Evolutionary conservation across 768 basidiomycete species (phyloP).

Genomic region (Trametes meyenii): DNA sequence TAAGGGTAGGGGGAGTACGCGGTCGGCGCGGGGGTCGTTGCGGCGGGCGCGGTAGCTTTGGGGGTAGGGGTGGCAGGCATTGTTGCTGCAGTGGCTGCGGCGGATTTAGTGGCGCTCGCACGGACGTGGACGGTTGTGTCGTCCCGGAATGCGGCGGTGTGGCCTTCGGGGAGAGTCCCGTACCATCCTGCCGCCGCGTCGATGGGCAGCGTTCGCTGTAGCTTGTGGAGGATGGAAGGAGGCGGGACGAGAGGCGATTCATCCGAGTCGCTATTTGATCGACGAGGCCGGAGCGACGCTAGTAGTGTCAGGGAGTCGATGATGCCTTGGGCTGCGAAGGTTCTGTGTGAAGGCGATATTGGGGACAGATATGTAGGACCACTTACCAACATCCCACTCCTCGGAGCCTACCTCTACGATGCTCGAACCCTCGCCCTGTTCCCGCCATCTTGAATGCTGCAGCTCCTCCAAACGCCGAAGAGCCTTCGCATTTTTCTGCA

Average conservation of each 20-base stretch:
- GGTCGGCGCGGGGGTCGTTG: slow-evolving; percentile 31
- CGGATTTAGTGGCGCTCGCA: slow-evolving; percentile 30
- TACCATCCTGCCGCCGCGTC: slow-evolving; percentile 68
- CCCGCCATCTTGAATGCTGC: slow-evolving; percentile 57
- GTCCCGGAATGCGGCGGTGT: slow-evolving; percentile 66
- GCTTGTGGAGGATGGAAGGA: slow-evolving; percentile 62
- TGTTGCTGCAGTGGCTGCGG: slow-evolving; percentile 37
- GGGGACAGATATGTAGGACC: slow-evolving; percentile 10
- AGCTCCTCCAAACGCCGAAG: slow-evolving; percentile 65
- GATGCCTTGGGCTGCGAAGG: slow-evolving; percentile 65
- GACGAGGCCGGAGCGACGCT: slow-evolving; percentile 71
- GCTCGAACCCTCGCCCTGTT: slow-evolving; percentile 46
- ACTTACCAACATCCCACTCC: slow-evolving; percentile 82
- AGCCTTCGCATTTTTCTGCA: slow-evolving; percentile 67
- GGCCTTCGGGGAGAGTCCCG: slow-evolving; percentile 66
- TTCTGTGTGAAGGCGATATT: neutral
- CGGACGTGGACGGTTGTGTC: slow-evolving; percentile 73
- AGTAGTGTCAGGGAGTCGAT: slow-evolving; percentile 69
- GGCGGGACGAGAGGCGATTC: slow-evolving; percentile 61
- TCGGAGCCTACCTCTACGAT: slow-evolving; percentile 67
- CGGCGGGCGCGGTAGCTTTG: slow-evolving; percentile 31
- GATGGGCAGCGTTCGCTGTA: slow-evolving; percentile 70
- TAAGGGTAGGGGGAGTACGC: slow-evolving; percentile 32
- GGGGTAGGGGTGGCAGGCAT: slow-evolving; percentile 35
- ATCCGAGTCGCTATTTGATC: slow-evolving; percentile 41